phyloP scores from a whole-genome alignment of 345 rosid species.

The Brassica rapa region DNA sequence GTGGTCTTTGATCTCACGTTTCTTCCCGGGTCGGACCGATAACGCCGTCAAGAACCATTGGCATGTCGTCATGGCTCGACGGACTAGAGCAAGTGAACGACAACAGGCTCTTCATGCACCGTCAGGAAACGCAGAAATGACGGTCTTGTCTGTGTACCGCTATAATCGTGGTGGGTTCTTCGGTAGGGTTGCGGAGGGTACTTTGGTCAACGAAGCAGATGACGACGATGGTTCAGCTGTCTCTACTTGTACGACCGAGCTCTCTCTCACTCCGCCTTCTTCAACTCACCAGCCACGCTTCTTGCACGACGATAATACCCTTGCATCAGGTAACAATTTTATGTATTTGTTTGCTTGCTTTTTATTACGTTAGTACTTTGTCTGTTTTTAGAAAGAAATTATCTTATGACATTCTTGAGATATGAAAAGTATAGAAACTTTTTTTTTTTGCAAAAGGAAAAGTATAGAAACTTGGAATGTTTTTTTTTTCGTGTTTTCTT shows the following conservation, averaged over 20 bases:
- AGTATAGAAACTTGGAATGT: constrained; percentile 27
- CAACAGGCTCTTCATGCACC: constrained; percentile 9
- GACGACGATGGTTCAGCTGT: constrained; percentile 34
- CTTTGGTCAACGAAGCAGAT: constrained; percentile 1
- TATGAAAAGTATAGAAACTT: constrained; percentile 14
- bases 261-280: constrained; percentile 39
- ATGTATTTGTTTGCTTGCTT: background rate
- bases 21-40: constrained; percentile 96
- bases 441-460: background rate
- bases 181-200: constrained; percentile 6
- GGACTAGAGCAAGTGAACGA: constrained; percentile 60
- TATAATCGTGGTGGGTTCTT: constrained; percentile 15
- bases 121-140: constrained; percentile 17
- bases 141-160: constrained; percentile 27
- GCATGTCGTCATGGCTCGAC: constrained; percentile 97
- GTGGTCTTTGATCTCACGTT: constrained; percentile 97
- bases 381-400: background rate
- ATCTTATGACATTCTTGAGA: constrained; percentile 13
- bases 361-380: background rate
- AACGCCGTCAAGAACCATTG: constrained; percentile 97
- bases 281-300: constrained; percentile 26
- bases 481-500: constrained; percentile 13
- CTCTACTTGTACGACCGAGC: constrained; percentile 43
- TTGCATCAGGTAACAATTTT: constrained; percentile 33
- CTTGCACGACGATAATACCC: constrained; percentile 27